Base-by-base conservation (phyloP, 306 rosid species). In the Vigna reflexopilosa region DNA sequence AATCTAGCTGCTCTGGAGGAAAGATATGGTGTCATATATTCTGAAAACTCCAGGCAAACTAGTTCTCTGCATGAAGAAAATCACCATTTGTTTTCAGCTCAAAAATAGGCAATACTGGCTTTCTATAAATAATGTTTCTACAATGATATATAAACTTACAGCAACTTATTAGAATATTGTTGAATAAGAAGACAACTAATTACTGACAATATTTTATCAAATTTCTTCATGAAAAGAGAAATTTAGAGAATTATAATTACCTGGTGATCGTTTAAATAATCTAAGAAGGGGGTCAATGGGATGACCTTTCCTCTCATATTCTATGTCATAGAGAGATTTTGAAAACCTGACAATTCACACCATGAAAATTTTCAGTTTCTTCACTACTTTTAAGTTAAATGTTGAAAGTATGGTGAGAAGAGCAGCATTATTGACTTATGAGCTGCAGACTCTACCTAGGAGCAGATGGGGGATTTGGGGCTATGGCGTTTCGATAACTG, bases 211-310 rank as follows among this genome's bases (percentile, higher is more conserved):
- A 20, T 55, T 3, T 12, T 12, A 32, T 8, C 6, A 8, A 51
- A 45, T 26, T 24, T 59, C n/a, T 57, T 30, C 63, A 57, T 22
- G 30, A 58, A 26, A 28, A 10, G 9, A 28, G 40, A 14, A 47
- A 13, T 65, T 49, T 28, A 17, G 14, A 44, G 67, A 28, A 24
- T 12, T 24, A 26, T 36, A 67, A 51, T 40, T 78, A 78, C 83
- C 67, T 7, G 11, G 11, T 48, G 5, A 14, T 14, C 17, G 5
- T 38, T 17, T 58, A 57, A 57, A 56, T 0, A n/a, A 15, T 24
- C 77, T 61, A 3, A 78, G 19, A 36, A 9, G 32, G 13, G 80
- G 80, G 62, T 78, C 83, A 36, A 58, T 11, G 4, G 67, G 77
- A 58, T 19, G 4, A 49, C 50, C 77, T 0, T 0, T 1, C 14